Base-by-base conservation (phyloP, 495 filamentous ascomycete species). In the Neurospora sp. region DNA sequence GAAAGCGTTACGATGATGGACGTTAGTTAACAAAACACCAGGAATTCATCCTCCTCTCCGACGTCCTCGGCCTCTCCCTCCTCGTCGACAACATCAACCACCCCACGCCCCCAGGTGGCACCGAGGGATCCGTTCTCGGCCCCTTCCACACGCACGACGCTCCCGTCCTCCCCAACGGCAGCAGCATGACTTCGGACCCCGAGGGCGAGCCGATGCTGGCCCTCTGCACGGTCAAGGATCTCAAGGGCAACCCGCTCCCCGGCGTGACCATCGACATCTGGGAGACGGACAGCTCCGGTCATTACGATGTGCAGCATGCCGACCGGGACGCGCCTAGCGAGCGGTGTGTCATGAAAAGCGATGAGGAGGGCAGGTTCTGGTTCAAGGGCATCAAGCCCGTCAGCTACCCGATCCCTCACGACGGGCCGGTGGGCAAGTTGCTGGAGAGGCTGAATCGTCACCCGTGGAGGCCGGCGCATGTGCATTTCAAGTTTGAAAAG, bases 401-500 rank as follows among this genome's bases (percentile, higher is more conserved):
- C 71, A 89, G 91, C 72, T 98, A 98, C 81, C 92, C 93, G 0
- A 96, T 97, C 77, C 93, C 94, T 35, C 87, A 93, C 76, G 94
- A 98, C 82, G 94, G 94, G 48, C 94, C 94, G 0, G 93, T 97
- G 9, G 94, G 94, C 0, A 88, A 88, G 83, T 83, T 97, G 79
- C 83, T 97, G 81, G 84, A 84, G 82, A 83, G 81, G 81, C 78
- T 98, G 80, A 85, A 87, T 37, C 85, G 94, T 39, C 94, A 97
- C 84, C 89, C 90, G 73, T 97, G 89, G 83, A 83, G 94, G 46
- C 94, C 94, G 37, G 90, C 90, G 66, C 94, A 98, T 85, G 90
- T 97, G 86, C 94, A 97, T 83, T 97, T 97, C 78, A 96, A 97
- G 92, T 96, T 97, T 82, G 88, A 91, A 80, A 96, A 94, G 85